phyloP scores from a whole-genome alignment of 2,329 filamentous ascomycete genomes.

The Claviceps citrina region DNA sequence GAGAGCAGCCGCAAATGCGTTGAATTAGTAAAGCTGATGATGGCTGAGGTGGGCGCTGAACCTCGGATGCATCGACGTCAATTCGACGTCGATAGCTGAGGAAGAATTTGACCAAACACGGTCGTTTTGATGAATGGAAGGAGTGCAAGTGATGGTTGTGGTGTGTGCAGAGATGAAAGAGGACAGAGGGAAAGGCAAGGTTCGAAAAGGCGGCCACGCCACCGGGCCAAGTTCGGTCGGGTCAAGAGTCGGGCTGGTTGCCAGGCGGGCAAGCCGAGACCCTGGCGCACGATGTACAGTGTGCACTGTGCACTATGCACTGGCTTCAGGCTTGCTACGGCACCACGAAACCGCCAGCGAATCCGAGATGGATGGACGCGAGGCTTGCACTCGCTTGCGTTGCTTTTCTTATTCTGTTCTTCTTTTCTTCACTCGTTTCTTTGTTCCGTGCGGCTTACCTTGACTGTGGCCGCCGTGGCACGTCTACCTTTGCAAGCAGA shows the following conservation, averaged over 20 bases:
- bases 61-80: too few relatives aligned
- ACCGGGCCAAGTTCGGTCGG: slow-evolving; percentile 8
- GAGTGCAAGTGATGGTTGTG: background rate
- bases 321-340: background rate
- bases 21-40: background rate
- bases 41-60: too few relatives aligned
- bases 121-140: background rate
- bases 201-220: slow-evolving; percentile 6
- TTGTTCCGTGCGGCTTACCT: too few relatives aligned
- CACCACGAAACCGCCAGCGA: background rate
- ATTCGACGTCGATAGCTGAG: background rate
- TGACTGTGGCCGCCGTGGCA: too few relatives aligned
- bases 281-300: too few relatives aligned
- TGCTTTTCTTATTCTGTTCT: too few relatives aligned
- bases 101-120: background rate
- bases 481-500: too few relatives aligned
- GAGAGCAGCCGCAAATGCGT: background rate
- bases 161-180: background rate
- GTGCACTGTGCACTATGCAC: too few relatives aligned
- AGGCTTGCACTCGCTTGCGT: too few relatives aligned
- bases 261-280: background rate
- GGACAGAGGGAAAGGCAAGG: background rate
- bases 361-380: background rate
- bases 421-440: too few relatives aligned
- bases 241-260: background rate